A percentile compares a stretch with the other conserved stretches of the same genome.
Conservation (phyloP, 306 rosid species). For the Vigna hirtella region DNA sequence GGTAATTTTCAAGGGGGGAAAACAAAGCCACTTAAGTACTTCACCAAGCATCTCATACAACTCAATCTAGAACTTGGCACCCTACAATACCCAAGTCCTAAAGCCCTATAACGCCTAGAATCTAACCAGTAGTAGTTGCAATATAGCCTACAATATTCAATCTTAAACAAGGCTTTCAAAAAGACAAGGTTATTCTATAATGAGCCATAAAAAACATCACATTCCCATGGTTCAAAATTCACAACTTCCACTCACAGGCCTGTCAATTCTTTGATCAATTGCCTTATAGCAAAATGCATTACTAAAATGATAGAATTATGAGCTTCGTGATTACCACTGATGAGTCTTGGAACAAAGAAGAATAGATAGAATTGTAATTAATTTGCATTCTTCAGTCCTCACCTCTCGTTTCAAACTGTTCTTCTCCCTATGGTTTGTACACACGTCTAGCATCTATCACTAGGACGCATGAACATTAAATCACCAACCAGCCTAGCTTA, state of each 20-base stretch:
- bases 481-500: background rate
- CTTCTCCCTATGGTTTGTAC: background rate
- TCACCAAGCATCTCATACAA: background rate
- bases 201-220: background rate
- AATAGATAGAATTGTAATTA: background rate
- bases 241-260: conserved; percentile 6
- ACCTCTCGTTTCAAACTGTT: background rate
- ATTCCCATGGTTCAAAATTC: conserved; percentile 12
- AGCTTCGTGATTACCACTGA: conserved; percentile 14
- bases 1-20: background rate
- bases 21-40: background rate
- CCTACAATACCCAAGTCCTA: no score
- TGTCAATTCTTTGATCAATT: conserved; percentile 15
- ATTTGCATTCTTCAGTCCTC: background rate
- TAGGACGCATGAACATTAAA: background rate
- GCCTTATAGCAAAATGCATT: background rate
- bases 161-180: background rate
- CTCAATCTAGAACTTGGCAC: no score
- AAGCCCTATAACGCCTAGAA: background rate
- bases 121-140: background rate
- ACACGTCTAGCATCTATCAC: background rate
- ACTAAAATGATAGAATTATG: background rate
- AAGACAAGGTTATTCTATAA: conserved; percentile 2
- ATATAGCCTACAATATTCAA: background rate
- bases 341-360: conserved; percentile 2